These are phyloP conservation scores for Myxozyma monticola DNA, from an alignment of 805 yeast species.

Conservation along the genomic window DNA sequence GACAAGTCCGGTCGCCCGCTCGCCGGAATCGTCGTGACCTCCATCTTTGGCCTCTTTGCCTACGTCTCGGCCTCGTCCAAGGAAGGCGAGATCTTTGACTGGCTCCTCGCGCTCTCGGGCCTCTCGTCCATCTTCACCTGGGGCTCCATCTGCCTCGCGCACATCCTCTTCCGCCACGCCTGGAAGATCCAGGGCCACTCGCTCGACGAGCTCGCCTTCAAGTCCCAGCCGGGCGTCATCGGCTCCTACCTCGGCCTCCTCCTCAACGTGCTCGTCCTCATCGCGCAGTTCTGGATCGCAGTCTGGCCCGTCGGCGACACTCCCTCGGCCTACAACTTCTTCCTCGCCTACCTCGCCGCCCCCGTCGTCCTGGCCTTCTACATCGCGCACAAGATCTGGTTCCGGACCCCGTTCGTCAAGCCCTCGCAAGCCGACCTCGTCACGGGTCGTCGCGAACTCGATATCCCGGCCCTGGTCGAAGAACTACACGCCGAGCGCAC, in stretches of 20 bases:
- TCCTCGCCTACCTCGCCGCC: slow-evolving; percentile 55
- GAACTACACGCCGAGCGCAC: slow-evolving; percentile 61
- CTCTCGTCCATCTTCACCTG: slow-evolving; percentile 76
- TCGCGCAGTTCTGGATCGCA: slow-evolving; percentile 83
- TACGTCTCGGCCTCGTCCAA: slow-evolving; percentile 62
- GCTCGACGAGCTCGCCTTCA: slow-evolving; percentile 66
- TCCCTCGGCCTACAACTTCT: slow-evolving; percentile 47
- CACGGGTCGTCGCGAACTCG: slow-evolving; percentile 62
- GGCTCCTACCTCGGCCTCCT: slow-evolving; percentile 66
- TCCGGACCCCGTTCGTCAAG: slow-evolving; percentile 45
- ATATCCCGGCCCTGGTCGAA: slow-evolving; percentile 55
- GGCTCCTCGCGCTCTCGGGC: slow-evolving; percentile 79
- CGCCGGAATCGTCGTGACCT: slow-evolving; percentile 55
- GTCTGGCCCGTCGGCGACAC: slow-evolving; percentile 60
- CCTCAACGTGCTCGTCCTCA: slow-evolving; percentile 59
- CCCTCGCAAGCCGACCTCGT: slow-evolving; percentile 58
- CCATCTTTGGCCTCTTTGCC: slow-evolving; percentile 55
- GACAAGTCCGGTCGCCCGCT: slow-evolving; percentile 80
- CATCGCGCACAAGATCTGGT: slow-evolving; percentile 53
- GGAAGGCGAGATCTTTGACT: slow-evolving; percentile 56
- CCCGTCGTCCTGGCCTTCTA: slow-evolving; percentile 48
- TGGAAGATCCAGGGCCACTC: slow-evolving; percentile 64
- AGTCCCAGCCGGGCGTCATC: slow-evolving; percentile 63
- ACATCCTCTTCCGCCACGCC: slow-evolving; percentile 65
- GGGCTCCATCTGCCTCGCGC: slow-evolving; percentile 71